These are phyloP conservation scores for Myriosclerotinia scirpicola DNA, from an alignment of 2,329 filamentous ascomycete species.

Conservation along the genomic window DNA sequence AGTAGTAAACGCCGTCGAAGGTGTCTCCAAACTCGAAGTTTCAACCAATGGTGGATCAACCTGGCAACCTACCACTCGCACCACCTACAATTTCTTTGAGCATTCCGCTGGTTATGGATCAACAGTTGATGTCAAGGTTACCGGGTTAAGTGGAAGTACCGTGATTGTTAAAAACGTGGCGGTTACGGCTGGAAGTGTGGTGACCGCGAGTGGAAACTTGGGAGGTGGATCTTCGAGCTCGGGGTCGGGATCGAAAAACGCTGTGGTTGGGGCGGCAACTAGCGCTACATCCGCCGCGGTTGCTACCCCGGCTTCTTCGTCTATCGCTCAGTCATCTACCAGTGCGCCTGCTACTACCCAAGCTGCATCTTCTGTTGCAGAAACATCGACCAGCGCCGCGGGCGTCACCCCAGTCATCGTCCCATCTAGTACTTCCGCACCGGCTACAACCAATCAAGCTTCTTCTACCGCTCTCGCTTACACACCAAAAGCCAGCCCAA, in stretches of 20 bases:
- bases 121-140: conserved; percentile 57
- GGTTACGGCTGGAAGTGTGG: conserved; percentile 37
- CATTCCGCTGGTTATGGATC: conserved; percentile 56
- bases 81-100: conserved; percentile 63
- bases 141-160: conserved; percentile 51
- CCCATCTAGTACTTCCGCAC: too few species aligned
- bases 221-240: conserved; percentile 16
- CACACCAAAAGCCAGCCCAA: conserved; percentile 1
- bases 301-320: background rate
- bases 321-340: background rate
- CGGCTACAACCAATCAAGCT: too few species aligned
- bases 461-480: background rate
- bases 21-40: conserved; percentile 58
- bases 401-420: too few species aligned
- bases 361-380: too few species aligned
- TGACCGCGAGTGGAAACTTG: conserved; percentile 36
- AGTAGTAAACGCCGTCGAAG: conserved; percentile 61
- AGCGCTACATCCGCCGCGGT: background rate
- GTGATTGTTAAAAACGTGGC: conserved; percentile 54
- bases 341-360: background rate
- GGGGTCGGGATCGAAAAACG: too few species aligned
- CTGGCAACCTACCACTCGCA: conserved; percentile 57
- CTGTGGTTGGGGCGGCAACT: background rate
- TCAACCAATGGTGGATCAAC: conserved; percentile 58
- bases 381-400: too few species aligned